Percentiles rank a stretch among this genome's conserved stretches.
These are phyloP conservation scores for Rosa rugosa DNA, from an alignment of 306 rosid genomes.

Conservation along the genomic window DNA sequence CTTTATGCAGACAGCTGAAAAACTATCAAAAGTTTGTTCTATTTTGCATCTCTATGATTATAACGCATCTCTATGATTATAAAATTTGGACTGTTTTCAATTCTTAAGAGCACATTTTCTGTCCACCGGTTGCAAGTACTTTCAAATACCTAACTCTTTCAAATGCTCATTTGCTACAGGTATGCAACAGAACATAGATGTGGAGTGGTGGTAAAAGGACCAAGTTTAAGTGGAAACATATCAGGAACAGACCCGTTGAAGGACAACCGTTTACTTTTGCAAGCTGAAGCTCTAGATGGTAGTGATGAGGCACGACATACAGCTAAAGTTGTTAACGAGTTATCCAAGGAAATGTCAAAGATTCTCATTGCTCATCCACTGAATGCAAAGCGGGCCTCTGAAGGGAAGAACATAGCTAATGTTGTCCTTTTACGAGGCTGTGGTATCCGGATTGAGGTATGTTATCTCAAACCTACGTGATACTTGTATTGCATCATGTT, in stretches of 20 bases:
- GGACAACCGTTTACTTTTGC: conserved; percentile 87
- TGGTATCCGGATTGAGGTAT: conserved; percentile 92
- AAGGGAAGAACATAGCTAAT: conserved; percentile 91
- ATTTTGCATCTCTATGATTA: too few relatives aligned
- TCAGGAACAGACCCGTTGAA: conserved; percentile 94
- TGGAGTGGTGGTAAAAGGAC: conserved; percentile 96
- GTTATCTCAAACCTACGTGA: conserved; percentile 21
- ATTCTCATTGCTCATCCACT: conserved; percentile 86
- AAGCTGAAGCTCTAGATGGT: conserved; percentile 84
- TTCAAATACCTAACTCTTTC: not conserved
- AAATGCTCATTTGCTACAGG: conserved; percentile 37
- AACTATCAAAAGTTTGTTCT: not conserved
- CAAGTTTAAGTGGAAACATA: conserved; percentile 86
- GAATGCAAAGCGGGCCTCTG: conserved; percentile 72
- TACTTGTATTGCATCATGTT: not conserved
- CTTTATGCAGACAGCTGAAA: not conserved
- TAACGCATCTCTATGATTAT: too few relatives aligned
- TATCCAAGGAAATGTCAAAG: conserved; percentile 86
- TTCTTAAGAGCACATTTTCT: not conserved
- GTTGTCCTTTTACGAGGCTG: conserved; percentile 92
- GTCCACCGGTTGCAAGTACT: not conserved
- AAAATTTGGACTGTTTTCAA: conserved; percentile 1
- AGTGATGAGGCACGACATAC: conserved; percentile 82
- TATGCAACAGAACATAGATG: conserved; percentile 99
- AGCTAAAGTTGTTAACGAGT: conserved; percentile 72